A percentile compares a stretch with the other conserved stretches of the same genome.
phyloP scores from a whole-genome alignment of 768 basidiomycete genomes.

The Kwoniella bestiolae region DNA sequence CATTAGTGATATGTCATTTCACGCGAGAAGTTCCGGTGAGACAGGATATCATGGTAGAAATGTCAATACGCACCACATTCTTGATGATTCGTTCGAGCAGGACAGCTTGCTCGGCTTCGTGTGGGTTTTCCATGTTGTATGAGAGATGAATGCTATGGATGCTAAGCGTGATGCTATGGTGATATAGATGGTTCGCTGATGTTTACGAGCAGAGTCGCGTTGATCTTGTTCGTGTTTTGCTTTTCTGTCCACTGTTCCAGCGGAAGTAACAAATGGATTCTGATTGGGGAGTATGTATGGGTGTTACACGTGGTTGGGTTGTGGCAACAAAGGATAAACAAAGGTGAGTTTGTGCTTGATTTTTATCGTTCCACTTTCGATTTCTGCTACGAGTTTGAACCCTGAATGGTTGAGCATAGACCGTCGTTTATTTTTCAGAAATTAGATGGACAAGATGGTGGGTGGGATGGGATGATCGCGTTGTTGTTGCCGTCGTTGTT shows the following conservation, averaged over 20 bases:
- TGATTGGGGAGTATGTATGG: neutral
- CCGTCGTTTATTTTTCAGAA: neutral
- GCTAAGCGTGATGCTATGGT: neutral
- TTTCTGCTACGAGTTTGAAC: slow-evolving; percentile 1
- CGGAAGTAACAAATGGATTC: neutral
- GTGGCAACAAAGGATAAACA: slow-evolving; percentile 12
- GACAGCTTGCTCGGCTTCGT: slow-evolving; percentile 88
- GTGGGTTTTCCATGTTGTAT: slow-evolving; percentile 90
- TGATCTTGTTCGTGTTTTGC: neutral
- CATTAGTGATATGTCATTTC: neutral
- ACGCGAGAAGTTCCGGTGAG: neutral
- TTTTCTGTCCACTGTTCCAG: neutral
- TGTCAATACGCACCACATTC: slow-evolving; percentile 69
- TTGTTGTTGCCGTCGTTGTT: neutral
- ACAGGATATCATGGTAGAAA: neutral
- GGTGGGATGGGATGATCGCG: neutral
- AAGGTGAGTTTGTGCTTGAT: neutral
- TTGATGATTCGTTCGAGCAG: slow-evolving; percentile 88
- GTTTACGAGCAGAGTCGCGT: neutral
- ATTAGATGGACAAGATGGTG: neutral
- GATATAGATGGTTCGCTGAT: neutral
- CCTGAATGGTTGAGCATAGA: slow-evolving; percentile 5
- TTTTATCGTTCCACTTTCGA: slow-evolving; percentile 5
- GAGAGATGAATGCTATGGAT: no score
- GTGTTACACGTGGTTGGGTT: neutral